These are phyloP conservation scores for Geotrichum macrosporum DNA, from an alignment of 1,139 yeast genomes.

Conservation along the genomic window DNA sequence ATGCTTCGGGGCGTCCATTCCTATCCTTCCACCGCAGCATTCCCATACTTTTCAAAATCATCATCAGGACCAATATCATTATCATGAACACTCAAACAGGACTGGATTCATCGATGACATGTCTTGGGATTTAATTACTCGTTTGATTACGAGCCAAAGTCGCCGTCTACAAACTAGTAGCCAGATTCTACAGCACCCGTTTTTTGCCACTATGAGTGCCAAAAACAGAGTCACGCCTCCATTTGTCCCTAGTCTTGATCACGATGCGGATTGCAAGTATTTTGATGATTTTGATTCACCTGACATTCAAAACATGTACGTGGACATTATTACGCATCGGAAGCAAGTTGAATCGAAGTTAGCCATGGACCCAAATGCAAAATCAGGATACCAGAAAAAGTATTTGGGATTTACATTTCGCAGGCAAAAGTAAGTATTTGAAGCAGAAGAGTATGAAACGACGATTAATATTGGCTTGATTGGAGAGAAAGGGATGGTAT, in stretches of 20 bases:
- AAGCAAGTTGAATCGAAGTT: conserved; percentile 12
- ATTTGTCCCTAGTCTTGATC: conserved; percentile 19
- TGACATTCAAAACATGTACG: conserved; percentile 20
- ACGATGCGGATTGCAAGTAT: conserved; percentile 20
- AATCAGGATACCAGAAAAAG: conserved; percentile 13
- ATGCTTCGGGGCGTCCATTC: conserved; percentile 5
- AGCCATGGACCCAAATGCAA: conserved; percentile 16
- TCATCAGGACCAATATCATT: too few species aligned
- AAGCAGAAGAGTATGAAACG: background rate
- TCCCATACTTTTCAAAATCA: too few species aligned
- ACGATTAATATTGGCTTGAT: too few species aligned
- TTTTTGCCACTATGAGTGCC: conserved; percentile 13
- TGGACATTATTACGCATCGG: conserved; percentile 21
- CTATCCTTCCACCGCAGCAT: background rate
- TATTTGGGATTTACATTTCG: conserved; percentile 19
- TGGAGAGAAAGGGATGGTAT: too few species aligned
- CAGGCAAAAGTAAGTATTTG: conserved; percentile 7
- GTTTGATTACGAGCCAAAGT: conserved; percentile 11
- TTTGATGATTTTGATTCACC: conserved; percentile 24
- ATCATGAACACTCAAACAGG: too few species aligned
- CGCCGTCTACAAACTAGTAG: conserved; percentile 15
- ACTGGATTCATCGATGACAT: conserved; percentile 11
- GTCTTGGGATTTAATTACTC: conserved; percentile 19
- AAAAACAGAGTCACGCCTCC: conserved; percentile 17
- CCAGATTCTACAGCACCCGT: conserved; percentile 17